Conservation (phyloP, 441 rosid genomes). For the Adansonia madagascariensis region DNA sequence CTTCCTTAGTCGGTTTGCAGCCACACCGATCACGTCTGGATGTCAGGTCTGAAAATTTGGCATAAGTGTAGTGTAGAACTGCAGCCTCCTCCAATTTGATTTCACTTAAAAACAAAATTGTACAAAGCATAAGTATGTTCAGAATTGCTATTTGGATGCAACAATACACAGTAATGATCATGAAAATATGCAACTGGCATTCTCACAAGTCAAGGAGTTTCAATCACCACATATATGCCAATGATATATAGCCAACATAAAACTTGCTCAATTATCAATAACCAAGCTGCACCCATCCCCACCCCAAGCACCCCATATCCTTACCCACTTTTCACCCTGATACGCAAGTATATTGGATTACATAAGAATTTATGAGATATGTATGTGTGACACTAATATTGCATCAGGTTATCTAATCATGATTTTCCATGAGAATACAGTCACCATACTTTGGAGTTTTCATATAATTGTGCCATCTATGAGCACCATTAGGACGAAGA, state of each 20-base stretch:
- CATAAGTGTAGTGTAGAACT: slow-evolving; percentile 73
- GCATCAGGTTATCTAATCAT: slow-evolving; percentile 3
- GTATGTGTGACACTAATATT: slow-evolving; percentile 3
- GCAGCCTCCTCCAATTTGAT: slow-evolving; percentile 81
- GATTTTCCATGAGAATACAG: slow-evolving; percentile 8
- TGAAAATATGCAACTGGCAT: background rate
- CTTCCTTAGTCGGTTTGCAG: slow-evolving; percentile 84
- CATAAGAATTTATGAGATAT: slow-evolving; percentile 4
- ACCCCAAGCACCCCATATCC: background rate
- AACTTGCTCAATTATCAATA: slow-evolving; percentile 5
- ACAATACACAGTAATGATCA: background rate
- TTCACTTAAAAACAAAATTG: slow-evolving; percentile 51
- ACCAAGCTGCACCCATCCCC: background rate
- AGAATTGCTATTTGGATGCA: background rate
- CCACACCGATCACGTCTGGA: slow-evolving; percentile 79
- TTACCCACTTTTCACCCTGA: background rate
- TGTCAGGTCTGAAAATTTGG: slow-evolving; percentile 73
- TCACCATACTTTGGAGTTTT: slow-evolving; percentile 68
- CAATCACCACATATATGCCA: background rate
- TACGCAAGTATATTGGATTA: background rate
- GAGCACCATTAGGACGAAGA: slow-evolving; percentile 86
- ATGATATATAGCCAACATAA: slow-evolving; percentile 11
- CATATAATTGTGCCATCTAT: slow-evolving; percentile 87
- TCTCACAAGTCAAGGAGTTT: slow-evolving; percentile 6
- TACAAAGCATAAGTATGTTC: slow-evolving; percentile 2